A percentile compares a stretch with the other conserved stretches of the same genome.
Evolutionary conservation across 2,329 filamentous ascomycete genomes (phyloP).

Genomic region (Cytospora piceae): DNA sequence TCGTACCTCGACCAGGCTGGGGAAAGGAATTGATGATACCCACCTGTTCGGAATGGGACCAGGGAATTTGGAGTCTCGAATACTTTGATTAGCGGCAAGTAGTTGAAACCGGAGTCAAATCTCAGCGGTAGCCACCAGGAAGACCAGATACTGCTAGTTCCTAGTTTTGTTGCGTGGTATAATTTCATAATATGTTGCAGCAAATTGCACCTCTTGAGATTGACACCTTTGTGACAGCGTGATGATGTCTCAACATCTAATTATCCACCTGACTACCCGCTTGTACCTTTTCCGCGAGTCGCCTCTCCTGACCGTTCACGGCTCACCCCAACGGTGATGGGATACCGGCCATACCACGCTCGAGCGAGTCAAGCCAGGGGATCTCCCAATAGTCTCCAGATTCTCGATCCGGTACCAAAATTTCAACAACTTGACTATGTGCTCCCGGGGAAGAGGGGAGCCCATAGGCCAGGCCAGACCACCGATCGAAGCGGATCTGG

Average conservation of each 20-base stretch:
- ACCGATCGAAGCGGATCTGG: too few species aligned
- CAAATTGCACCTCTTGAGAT: background rate
- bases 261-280: background rate
- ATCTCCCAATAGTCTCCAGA: too few species aligned
- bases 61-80: slow-evolving; percentile 2
- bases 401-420: too few species aligned
- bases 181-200: background rate
- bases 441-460: too few species aligned
- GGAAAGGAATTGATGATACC: slow-evolving; percentile 17
- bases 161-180: background rate
- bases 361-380: background rate
- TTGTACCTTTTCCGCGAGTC: background rate
- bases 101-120: background rate
- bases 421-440: too few species aligned
- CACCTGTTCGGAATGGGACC: slow-evolving; percentile 15
- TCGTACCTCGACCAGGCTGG: slow-evolving; percentile 2
- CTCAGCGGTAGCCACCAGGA: background rate
- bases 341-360: too few species aligned
- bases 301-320: background rate
- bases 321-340: background rate
- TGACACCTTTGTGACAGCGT: background rate
- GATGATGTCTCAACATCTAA: background rate
- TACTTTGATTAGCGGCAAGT: background rate
- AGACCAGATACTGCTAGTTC: background rate
- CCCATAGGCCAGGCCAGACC: too few species aligned